Base-by-base conservation (phyloP, 192 early-diverging fungal genomes). In the Rhizophlyctis rosea region DNA sequence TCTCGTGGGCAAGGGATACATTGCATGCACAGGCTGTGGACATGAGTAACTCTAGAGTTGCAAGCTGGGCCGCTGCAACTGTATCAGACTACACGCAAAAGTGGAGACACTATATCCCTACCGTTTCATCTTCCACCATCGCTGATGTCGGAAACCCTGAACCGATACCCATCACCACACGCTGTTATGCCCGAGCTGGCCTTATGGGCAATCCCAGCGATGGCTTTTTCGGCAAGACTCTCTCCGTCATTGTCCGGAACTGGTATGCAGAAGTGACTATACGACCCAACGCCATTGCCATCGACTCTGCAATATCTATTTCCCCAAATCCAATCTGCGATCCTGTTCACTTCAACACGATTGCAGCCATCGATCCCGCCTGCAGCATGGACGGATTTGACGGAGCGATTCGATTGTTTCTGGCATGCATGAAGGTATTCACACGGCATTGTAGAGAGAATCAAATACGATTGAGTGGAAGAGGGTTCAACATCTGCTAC, bases 181-280 rank as follows among this genome's bases (percentile, higher is more conserved):
- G 56, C 23, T 68, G 74, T 18, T 64, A 82, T 71, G 86, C 86
- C 3, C 73, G 86, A 7, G 70, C 86, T 23, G 86, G 86, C 2
- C 61, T 88, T 7, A 74, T 88, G 64, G 86, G 86, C 3, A 88
- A 88, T 52, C 86, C 86, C 0, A 77, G 69, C 55, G 85, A 87
- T 70, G 86, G 86, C 3, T 88, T 82, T 58, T 80, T 72, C 54
- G 86, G 86, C 56, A 82, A 84, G 57, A 83, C 81, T 14, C 76
- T 88, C 39, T 85, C 83, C 13, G 44, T 85, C 2, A 61, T 85
- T 18, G 82, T 88, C 52, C 73, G 71, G 23, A 86, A 88, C 71
- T 88, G 81, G 57, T 81, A 70, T 59, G 83, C 77, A 23, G 59
- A 78, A 34, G 70, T 81, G 3, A 79, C 70, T 16, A 47, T 88